A percentile compares a stretch with the other conserved stretches of the same genome.
Evolutionary conservation across 306 rosid genomes (phyloP).

Genomic region (Medicago lupulina): DNA sequence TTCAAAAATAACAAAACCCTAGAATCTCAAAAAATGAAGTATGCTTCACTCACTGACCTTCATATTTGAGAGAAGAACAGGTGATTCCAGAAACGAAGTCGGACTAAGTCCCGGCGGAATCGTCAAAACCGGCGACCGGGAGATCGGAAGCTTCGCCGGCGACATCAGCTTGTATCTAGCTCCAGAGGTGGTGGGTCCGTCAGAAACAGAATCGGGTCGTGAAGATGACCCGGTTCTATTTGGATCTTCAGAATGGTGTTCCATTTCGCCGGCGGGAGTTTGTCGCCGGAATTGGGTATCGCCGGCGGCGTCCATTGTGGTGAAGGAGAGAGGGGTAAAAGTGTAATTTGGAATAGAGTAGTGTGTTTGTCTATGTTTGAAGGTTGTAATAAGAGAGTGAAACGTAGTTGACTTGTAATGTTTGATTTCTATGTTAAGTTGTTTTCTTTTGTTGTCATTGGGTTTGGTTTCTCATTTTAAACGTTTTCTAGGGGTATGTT

Average conservation of each 20-base stretch:
- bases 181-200: slow-evolving; percentile 27
- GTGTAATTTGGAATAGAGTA: slow-evolving; percentile 41
- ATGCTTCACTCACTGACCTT: slow-evolving; percentile 59
- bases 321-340: slow-evolving; percentile 52
- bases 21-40: slow-evolving; percentile 26
- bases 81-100: slow-evolving; percentile 88
- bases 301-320: slow-evolving; percentile 58
- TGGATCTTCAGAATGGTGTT: slow-evolving; percentile 45
- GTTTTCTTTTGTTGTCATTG: slow-evolving; percentile 14
- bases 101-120: slow-evolving; percentile 94
- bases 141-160: slow-evolving; percentile 98
- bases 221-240: slow-evolving; percentile 9
- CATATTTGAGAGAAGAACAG: slow-evolving; percentile 85
- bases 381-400: slow-evolving; percentile 32
- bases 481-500: slow-evolving; percentile 39
- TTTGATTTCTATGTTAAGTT: slow-evolving; percentile 41
- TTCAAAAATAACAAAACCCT: slow-evolving; percentile 14
- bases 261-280: background rate
- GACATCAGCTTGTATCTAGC: slow-evolving; percentile 94
- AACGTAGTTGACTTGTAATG: slow-evolving; percentile 58
- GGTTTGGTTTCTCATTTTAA: slow-evolving; percentile 51
- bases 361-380: background rate
- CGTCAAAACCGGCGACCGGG: slow-evolving; percentile 78
- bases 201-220: slow-evolving; percentile 25
- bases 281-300: slow-evolving; percentile 37